Conservation (phyloP, 331 rosid genomes). For the Spiraea crenata region DNA sequence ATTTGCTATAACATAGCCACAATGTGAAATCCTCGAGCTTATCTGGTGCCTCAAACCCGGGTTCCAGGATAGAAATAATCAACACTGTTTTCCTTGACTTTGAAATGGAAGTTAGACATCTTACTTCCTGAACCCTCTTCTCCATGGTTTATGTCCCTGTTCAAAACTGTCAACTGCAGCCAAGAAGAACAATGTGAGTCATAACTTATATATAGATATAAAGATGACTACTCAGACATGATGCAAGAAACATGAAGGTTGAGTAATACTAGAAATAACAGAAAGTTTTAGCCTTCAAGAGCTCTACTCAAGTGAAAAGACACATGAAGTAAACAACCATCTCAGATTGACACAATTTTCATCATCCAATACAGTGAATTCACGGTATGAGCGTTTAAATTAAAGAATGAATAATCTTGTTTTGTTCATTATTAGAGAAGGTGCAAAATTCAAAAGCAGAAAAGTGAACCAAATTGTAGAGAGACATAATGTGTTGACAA, state of each 20-base stretch:
- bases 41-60: constrained; percentile 31
- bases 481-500: not conserved
- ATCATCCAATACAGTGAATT: not conserved
- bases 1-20: not conserved
- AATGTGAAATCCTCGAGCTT: not conserved
- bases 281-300: not conserved
- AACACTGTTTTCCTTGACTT: constrained; percentile 62
- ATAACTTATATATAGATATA: not conserved
- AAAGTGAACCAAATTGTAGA: not conserved
- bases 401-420: not conserved
- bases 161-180: constrained; percentile 71
- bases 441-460: not conserved
- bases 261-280: no score
- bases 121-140: constrained; percentile 43
- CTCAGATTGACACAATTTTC: not conserved
- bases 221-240: not conserved
- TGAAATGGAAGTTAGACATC: constrained; percentile 64
- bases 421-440: not conserved
- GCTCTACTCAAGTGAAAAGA: not conserved
- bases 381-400: not conserved
- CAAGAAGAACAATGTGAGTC: constrained; percentile 13
- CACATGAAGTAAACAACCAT: not conserved
- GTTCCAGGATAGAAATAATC: constrained; percentile 87
- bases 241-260: not conserved
- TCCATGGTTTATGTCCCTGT: constrained; percentile 40